Conservation (phyloP, 2,329 filamentous ascomycete species). For the Colletotrichum destructivum region DNA sequence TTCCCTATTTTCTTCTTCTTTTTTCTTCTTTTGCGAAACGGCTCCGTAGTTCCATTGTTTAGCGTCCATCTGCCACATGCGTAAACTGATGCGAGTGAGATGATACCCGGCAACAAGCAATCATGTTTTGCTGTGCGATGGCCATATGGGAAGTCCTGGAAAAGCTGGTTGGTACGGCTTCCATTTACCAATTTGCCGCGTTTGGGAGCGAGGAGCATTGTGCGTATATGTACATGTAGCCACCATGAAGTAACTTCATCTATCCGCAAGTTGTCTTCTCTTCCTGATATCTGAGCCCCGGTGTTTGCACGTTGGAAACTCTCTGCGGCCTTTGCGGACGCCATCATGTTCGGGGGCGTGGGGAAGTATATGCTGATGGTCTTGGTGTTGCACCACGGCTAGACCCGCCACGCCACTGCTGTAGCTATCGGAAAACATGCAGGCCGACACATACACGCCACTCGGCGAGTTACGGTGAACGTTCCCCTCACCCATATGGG, state of each 20-base stretch:
- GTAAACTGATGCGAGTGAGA: not conserved
- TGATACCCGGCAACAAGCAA: not conserved
- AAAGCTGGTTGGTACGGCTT: not conserved
- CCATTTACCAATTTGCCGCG: too few relatives aligned
- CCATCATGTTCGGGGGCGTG: too few relatives aligned
- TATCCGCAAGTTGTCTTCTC: too few relatives aligned
- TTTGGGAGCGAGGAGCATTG: not conserved
- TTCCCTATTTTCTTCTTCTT: too few relatives aligned
- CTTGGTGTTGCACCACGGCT: too few relatives aligned
- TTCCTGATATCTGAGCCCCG: not conserved
- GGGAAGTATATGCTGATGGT: too few relatives aligned
- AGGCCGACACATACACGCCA: too few relatives aligned
- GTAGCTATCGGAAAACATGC: too few relatives aligned
- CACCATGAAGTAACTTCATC: not conserved
- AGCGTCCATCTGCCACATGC: not conserved
- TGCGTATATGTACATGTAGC: not conserved
- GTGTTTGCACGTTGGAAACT: not conserved
- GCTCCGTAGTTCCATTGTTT: not conserved
- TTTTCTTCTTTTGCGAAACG: not conserved
- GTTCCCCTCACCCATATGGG: not conserved
- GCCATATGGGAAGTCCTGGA: not conserved
- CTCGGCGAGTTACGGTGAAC: not conserved
- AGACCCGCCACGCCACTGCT: too few relatives aligned
- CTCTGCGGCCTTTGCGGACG: too few relatives aligned
- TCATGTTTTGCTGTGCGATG: not conserved